phyloP scores from a whole-genome alignment of 1,284 basidiomycete genomes.

The Mycena citricolor region DNA sequence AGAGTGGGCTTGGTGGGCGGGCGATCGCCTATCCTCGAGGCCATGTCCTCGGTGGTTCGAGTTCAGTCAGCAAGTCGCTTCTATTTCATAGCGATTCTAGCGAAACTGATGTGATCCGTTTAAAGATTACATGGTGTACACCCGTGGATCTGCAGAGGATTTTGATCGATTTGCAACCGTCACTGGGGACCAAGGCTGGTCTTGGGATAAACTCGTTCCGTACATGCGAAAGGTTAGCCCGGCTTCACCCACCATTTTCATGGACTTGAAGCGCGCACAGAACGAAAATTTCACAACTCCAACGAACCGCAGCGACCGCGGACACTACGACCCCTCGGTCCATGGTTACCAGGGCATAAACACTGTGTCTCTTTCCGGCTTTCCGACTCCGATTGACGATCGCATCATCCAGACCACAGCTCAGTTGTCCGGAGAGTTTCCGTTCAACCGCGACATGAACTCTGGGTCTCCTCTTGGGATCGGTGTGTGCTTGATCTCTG shows the following conservation, averaged over 20 bases:
- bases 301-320: slow-evolving; percentile 16
- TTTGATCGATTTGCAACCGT: slow-evolving; percentile 29
- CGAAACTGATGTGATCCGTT: neutral
- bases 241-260: neutral
- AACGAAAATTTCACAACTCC: slow-evolving; percentile 1
- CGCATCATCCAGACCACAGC: slow-evolving; percentile 24
- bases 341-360: slow-evolving; percentile 26
- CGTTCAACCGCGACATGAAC: slow-evolving; percentile 29
- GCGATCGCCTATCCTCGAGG: slow-evolving; percentile 24
- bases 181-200: slow-evolving; percentile 32
- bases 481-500: slow-evolving; percentile 24
- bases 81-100: neutral
- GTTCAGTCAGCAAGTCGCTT: slow-evolving; percentile 27
- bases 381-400: slow-evolving; percentile 23
- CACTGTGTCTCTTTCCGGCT: slow-evolving; percentile 26
- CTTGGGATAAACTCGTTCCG: slow-evolving; percentile 29
- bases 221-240: slow-evolving; percentile 23
- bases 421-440: slow-evolving; percentile 26
- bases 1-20: slow-evolving; percentile 22
- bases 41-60: slow-evolving; percentile 27
- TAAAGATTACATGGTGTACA: slow-evolving; percentile 30
- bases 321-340: slow-evolving; percentile 22
- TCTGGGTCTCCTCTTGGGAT: slow-evolving; percentile 27
- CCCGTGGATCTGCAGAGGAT: slow-evolving; percentile 31
- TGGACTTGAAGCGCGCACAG: neutral